These are phyloP conservation scores for Sporormia fimetaria DNA, from an alignment of 495 filamentous ascomycete species.

Conservation along the genomic window DNA sequence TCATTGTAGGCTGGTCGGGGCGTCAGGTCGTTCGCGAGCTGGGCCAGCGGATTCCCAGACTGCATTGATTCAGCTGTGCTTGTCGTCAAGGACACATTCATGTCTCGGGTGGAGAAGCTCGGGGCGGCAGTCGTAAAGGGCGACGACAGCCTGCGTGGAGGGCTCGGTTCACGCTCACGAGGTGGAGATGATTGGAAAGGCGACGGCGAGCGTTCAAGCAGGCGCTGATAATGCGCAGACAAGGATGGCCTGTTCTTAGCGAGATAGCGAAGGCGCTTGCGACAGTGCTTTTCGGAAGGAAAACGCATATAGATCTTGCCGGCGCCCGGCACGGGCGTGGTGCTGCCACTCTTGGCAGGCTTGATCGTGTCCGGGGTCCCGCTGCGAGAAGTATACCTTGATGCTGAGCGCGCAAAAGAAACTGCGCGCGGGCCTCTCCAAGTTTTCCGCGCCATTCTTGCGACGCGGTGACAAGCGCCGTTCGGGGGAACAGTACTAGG, in stretches of 20 bases:
- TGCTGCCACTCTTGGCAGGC: slow-evolving; percentile 47
- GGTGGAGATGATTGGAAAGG: slow-evolving; percentile 50
- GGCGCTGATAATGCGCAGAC: slow-evolving; percentile 55
- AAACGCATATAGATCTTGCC: slow-evolving; percentile 41
- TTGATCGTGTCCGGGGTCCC: slow-evolving; percentile 35
- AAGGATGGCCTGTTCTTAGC: slow-evolving; percentile 65
- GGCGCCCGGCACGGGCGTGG: slow-evolving; percentile 47
- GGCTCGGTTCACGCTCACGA: slow-evolving; percentile 5
- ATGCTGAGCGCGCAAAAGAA: slow-evolving; percentile 4
- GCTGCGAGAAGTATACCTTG: slow-evolving; percentile 16
- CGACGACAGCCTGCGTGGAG: slow-evolving; percentile 27
- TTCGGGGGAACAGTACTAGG: slow-evolving; percentile 78
- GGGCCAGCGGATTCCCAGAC: slow-evolving; percentile 56
- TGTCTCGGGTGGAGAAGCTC: slow-evolving; percentile 58
- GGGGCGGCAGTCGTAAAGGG: slow-evolving; percentile 31
- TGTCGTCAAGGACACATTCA: slow-evolving; percentile 72
- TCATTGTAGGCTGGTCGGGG: slow-evolving; percentile 12
- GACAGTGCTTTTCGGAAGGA: slow-evolving; percentile 73
- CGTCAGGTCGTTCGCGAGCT: slow-evolving; percentile 35
- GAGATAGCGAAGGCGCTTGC: slow-evolving; percentile 67
- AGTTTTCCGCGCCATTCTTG: slow-evolving; percentile 68
- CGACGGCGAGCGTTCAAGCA: slow-evolving; percentile 63
- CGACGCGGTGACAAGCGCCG: slow-evolving; percentile 81
- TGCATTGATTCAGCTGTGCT: slow-evolving; percentile 75
- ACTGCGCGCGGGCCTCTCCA: slow-evolving; percentile 53